These are phyloP conservation scores for Xylariaceae sp. DNA, from an alignment of 2,329 filamentous ascomycete species.

Conservation along the genomic window DNA sequence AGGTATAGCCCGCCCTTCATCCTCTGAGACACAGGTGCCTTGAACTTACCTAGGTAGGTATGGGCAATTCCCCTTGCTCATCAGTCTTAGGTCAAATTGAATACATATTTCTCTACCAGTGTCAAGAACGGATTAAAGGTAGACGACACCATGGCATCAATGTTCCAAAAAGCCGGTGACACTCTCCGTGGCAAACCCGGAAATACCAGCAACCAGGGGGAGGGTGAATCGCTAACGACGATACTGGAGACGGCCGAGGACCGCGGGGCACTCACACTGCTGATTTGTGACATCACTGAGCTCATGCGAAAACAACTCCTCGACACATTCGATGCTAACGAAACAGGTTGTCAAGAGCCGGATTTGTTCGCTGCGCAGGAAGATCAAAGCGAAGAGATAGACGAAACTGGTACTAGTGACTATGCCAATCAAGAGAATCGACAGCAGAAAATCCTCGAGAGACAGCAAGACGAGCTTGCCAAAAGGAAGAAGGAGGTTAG, in stretches of 20 bases:
- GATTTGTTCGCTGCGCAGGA: neutral
- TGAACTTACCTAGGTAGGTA: too few species aligned
- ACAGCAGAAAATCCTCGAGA: constrained; percentile 27
- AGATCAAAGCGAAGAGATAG: constrained; percentile 5
- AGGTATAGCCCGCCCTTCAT: too few species aligned
- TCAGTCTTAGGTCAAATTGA: too few species aligned
- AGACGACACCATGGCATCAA: constrained; percentile 28
- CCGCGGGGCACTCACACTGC: constrained; percentile 37
- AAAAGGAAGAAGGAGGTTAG: constrained; percentile 37
- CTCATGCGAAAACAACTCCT: constrained; percentile 36
- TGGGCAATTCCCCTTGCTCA: too few species aligned
- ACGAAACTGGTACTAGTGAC: neutral
- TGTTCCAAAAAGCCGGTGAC: constrained; percentile 37
- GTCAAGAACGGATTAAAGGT: neutral
- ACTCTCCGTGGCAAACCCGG: constrained; percentile 29
- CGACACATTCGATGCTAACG: constrained; percentile 35
- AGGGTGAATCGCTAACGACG: constrained; percentile 38
- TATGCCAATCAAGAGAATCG: constrained; percentile 14
- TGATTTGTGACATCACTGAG: constrained; percentile 38
- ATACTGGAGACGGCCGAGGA: constrained; percentile 37
- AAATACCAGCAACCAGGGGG: constrained; percentile 27
- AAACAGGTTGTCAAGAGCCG: constrained; percentile 25
- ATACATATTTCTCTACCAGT: too few species aligned
- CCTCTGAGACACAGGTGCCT: too few species aligned
- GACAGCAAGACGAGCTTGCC: constrained; percentile 29